Base-by-base conservation (phyloP, 805 yeast species). In the Priceomyces melissophilus region DNA sequence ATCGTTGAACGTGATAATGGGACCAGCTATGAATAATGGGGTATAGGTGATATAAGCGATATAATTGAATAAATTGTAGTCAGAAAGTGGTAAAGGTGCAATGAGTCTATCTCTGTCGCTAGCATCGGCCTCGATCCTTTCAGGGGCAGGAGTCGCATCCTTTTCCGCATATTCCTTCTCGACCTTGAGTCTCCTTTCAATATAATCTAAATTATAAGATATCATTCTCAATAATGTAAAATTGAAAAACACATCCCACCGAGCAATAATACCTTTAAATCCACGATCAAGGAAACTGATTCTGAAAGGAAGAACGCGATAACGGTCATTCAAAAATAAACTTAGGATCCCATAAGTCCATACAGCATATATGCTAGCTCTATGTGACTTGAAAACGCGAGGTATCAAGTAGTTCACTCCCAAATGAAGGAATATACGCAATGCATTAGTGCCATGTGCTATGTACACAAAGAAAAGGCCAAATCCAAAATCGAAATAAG, bases 191-290 rank as follows among this genome's bases (percentile, higher is more conserved):
- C 47, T 57, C 37, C 69, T 69, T 50, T 75, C 77, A 25, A 82
- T 52, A 53, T 76, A 88, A 63, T 93, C 99, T 46, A 87, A 57
- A 48, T 87, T 85, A 61, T 75, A 93, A 44, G 96, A 87, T 35
- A 93, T 65, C 75, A 89, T 79, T 54, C 97, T 75, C 40, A 93
- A 71, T 44, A 91, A 66, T 1, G 96, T 84, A 63, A 95, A 89
- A 63, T 93, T 93, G 73, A 81, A 93, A 52, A 86, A 87, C 3
- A 93, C 97, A 57, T 93, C 97, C 99, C 99, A 93, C 52, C 98
- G 75, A 12, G 80, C 72, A 45, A 93, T 82, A 10, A 90, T 74
- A 1, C 98, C 97, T 36, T 75, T 74, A 50, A 76, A 83, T 0
- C 76, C 74, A 20, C 64, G 51, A 53, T 88, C 96, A 50, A 86